Conservation (phyloP, 192 early-diverging fungal species). For the Backusella circina region DNA sequence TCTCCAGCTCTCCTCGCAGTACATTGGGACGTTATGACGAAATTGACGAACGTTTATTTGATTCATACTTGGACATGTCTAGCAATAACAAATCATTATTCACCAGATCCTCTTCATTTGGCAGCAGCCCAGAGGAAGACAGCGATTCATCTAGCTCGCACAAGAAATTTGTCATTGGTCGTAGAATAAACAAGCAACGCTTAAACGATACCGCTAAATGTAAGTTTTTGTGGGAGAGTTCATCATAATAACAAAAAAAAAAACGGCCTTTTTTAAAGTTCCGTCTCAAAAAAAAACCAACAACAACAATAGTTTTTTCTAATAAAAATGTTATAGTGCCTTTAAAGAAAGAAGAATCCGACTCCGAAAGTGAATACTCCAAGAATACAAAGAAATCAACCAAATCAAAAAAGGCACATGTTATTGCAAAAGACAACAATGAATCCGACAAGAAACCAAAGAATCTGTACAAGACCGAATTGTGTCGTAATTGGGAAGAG, state of each 20-base stretch:
- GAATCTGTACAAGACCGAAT: constrained; percentile 44
- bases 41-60: constrained; percentile 7
- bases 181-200: not conserved
- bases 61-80: not conserved
- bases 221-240: not conserved
- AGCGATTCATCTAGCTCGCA: not conserved
- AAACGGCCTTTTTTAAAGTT: not conserved
- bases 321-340: not conserved
- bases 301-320: not conserved
- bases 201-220: not conserved
- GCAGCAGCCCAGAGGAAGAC: not conserved
- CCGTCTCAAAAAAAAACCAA: constrained; percentile 1
- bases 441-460: constrained; percentile 18
- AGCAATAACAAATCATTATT: not conserved
- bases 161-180: not conserved
- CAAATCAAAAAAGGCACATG: not conserved
- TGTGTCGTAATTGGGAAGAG: constrained; percentile 46
- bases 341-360: constrained; percentile 8
- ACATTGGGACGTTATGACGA: not conserved
- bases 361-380: not conserved
- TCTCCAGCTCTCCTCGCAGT: not conserved
- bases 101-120: not conserved
- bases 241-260: too few relatives aligned
- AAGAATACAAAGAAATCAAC: not conserved
- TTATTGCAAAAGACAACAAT: constrained; percentile 15